phyloP scores from a whole-genome alignment of 108 stramenopile genomes.

The Licmophora abbreviata region DNA sequence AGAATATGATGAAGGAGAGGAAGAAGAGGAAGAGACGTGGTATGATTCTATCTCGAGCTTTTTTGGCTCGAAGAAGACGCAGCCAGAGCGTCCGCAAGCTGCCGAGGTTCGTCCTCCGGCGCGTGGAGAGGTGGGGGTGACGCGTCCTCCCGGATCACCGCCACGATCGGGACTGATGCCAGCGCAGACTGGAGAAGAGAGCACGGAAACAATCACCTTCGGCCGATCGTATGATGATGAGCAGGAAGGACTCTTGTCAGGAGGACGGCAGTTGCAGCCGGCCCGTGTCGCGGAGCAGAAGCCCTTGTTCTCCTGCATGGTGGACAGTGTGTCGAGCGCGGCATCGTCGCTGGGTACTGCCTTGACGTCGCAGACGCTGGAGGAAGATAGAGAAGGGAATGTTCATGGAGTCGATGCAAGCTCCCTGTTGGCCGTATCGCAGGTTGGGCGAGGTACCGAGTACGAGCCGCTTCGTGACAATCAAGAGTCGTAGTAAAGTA shows the following conservation, averaged over 20 bases:
- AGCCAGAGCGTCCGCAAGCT: conserved; percentile 3
- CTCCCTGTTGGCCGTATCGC: conserved; percentile 54
- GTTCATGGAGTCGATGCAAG: conserved; percentile 69
- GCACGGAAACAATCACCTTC: background rate
- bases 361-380: conserved; percentile 14
- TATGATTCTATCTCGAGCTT: conserved; percentile 20
- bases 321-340: conserved; percentile 54
- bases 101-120: conserved; percentile 8
- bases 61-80: background rate
- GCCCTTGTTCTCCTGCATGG: conserved; percentile 70
- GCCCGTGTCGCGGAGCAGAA: conserved; percentile 53
- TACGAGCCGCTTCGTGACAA: no score
- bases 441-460: conserved; percentile 28
- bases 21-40: conserved; percentile 11
- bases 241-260: conserved; percentile 18
- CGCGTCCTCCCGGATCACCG: conserved; percentile 33
- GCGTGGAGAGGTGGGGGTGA: conserved; percentile 32
- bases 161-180: no score
- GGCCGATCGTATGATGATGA: no score
- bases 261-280: conserved; percentile 32
- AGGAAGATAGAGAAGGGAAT: conserved; percentile 56
- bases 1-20: conserved; percentile 37
- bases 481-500: no score
- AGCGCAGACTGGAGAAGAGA: conserved; percentile 7
- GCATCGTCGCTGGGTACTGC: conserved; percentile 24